Evolutionary conservation across 2,329 filamentous ascomycete species (phyloP).

Genomic region (Phaeosphaeriaceae sp.): DNA sequence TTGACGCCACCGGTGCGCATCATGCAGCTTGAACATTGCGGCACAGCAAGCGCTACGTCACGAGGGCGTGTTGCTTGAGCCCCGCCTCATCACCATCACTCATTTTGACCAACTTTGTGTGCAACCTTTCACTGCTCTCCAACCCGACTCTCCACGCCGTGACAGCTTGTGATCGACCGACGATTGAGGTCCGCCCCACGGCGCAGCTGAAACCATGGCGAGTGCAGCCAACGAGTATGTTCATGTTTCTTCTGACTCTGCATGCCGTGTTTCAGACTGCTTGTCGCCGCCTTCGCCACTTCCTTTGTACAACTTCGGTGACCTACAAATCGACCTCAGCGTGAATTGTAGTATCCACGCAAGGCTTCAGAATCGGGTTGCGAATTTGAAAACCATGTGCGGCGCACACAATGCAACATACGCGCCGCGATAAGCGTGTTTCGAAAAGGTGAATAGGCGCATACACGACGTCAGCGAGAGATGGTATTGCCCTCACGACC

Average conservation of each 20-base stretch:
- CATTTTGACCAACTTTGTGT: not conserved
- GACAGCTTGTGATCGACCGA: not conserved
- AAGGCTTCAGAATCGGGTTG: not conserved
- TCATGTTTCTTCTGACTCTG: not conserved
- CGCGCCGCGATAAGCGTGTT: not conserved
- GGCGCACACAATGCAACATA: not conserved
- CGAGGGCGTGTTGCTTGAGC: not conserved
- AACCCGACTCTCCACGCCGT: not conserved
- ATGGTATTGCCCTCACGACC: not conserved
- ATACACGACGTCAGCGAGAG: not conserved
- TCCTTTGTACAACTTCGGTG: not conserved
- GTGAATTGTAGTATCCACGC: not conserved
- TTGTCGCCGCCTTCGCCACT: constrained; percentile 1
- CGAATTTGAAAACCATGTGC: not conserved
- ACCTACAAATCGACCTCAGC: not conserved
- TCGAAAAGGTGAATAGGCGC: not conserved
- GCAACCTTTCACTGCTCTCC: not conserved
- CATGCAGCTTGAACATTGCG: not conserved
- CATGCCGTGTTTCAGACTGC: not conserved
- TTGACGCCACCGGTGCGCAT: not conserved
- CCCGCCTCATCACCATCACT: not conserved
- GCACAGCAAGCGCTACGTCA: constrained; percentile 2
- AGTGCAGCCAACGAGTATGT: not conserved
- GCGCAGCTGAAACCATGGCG: not conserved
- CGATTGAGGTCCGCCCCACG: not conserved